Evolutionary conservation across 192 early-diverging fungal genomes (phyloP).

Genomic region (Thoreauomyces humboldtii): DNA sequence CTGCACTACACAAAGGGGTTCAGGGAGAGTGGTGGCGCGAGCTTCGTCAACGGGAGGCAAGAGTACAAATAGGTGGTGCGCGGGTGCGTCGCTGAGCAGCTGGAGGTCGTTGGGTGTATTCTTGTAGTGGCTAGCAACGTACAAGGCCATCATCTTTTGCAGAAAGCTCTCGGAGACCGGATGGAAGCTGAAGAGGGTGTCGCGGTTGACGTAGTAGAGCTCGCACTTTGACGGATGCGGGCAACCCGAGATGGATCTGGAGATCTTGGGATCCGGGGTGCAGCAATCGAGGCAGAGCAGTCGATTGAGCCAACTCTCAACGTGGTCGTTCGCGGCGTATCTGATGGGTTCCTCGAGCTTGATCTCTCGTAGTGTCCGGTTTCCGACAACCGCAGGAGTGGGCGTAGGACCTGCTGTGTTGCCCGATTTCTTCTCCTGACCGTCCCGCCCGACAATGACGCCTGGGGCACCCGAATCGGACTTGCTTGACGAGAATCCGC

Average conservation of each 20-base stretch:
- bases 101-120: constrained; percentile 98
- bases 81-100: constrained; percentile 96
- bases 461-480: constrained; percentile 21
- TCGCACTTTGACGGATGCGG: constrained; percentile 94
- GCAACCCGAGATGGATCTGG: constrained; percentile 54
- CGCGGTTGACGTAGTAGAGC: constrained; percentile 94
- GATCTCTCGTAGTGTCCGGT: constrained; percentile 82
- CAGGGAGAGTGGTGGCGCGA: constrained; percentile 67
- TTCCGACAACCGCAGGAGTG: constrained; percentile 22
- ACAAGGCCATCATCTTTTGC: constrained; percentile 96
- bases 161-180: constrained; percentile 94
- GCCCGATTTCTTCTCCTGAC: constrained; percentile 48
- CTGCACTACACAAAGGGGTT: constrained; percentile 88
- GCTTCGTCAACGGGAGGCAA: constrained; percentile 79
- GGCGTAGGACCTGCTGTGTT: constrained; percentile 33
- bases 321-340: constrained; percentile 80
- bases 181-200: constrained; percentile 97
- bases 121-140: constrained; percentile 99
- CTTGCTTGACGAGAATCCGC: constrained; percentile 52
- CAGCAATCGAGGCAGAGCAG: constrained; percentile 87
- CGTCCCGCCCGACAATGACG: constrained; percentile 53
- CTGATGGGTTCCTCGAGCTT: constrained; percentile 93
- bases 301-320: constrained; percentile 94
- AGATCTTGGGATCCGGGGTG: constrained; percentile 17
- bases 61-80: constrained; percentile 96